Percentiles rank a stretch among this genome's conserved stretches.
Conservation (phyloP, 2,329 filamentous ascomycete genomes). For the Cordyceps pruinosa region DNA sequence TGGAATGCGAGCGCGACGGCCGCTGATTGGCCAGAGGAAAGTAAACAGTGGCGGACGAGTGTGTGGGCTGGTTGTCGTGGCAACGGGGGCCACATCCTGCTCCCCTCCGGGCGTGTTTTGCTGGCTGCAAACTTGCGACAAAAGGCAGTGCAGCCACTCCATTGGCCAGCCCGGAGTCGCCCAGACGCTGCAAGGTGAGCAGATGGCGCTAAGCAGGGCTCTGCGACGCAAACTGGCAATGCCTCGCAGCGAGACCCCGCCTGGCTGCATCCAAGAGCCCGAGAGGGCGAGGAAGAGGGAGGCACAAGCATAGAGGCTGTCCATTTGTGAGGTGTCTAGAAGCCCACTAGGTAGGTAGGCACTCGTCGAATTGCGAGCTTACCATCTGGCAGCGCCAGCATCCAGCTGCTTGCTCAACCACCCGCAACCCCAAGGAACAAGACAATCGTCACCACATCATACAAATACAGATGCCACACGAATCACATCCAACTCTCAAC, state of each 20-base stretch:
- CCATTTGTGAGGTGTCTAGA: too few relatives aligned
- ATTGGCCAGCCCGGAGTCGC: slow-evolving; percentile 4
- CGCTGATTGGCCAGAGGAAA: slow-evolving; percentile 25
- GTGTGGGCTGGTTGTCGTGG: slow-evolving; percentile 22
- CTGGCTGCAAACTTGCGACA: not conserved
- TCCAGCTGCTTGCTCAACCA: too few relatives aligned
- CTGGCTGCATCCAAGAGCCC: too few relatives aligned
- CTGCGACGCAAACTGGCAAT: not conserved
- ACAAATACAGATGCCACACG: too few relatives aligned
- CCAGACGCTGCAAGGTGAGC: not conserved
- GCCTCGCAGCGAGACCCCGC: slow-evolving; percentile 9
- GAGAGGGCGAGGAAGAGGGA: too few relatives aligned
- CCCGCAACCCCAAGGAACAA: too few relatives aligned
- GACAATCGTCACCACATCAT: too few relatives aligned
- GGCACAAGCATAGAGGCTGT: too few relatives aligned
- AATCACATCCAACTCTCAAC: not conserved
- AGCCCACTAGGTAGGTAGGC: too few relatives aligned
- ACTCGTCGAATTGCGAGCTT: too few relatives aligned
- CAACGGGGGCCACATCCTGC: slow-evolving; percentile 15
- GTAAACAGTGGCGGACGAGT: slow-evolving; percentile 23
- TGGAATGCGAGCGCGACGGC: slow-evolving; percentile 13
- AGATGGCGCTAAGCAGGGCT: not conserved
- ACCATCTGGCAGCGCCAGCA: too few relatives aligned
- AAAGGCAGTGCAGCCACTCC: not conserved
- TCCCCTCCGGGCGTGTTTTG: too few relatives aligned